Evolutionary conservation across 1,284 basidiomycete genomes (phyloP).

Genomic region (Apiotrichum mycotoxinovorans): DNA sequence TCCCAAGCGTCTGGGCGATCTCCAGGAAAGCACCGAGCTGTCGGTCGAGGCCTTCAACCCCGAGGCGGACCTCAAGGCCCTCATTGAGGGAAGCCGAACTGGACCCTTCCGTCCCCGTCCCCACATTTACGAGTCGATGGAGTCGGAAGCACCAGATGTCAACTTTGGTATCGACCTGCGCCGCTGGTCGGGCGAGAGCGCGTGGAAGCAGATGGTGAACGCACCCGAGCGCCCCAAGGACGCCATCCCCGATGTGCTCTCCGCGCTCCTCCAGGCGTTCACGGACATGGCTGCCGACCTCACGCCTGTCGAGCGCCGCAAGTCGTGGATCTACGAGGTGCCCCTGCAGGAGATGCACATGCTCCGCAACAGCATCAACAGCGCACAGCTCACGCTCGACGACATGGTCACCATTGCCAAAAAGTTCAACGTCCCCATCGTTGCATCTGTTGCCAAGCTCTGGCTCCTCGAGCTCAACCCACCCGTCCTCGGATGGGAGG

Average conservation of each 20-base stretch:
- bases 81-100: slow-evolving; percentile 84
- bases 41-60: slow-evolving; percentile 78
- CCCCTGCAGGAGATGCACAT: slow-evolving; percentile 76
- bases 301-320: slow-evolving; percentile 74
- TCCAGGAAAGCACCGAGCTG: slow-evolving; percentile 65
- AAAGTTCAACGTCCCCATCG: slow-evolving; percentile 77
- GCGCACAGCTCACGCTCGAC: slow-evolving; percentile 61
- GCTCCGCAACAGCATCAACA: slow-evolving; percentile 75
- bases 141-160: slow-evolving; percentile 73
- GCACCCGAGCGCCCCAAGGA: slow-evolving; percentile 54
- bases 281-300: slow-evolving; percentile 63
- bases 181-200: slow-evolving; percentile 72
- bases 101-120: slow-evolving; percentile 79
- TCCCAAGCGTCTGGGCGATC: slow-evolving; percentile 61
- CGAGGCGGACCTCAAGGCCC: slow-evolving; percentile 61
- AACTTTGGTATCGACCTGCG: slow-evolving; percentile 84
- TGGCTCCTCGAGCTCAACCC: slow-evolving; percentile 83
- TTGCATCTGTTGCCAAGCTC: slow-evolving; percentile 73
- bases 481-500: slow-evolving; percentile 69
- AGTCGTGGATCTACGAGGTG: slow-evolving; percentile 86
- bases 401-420: slow-evolving; percentile 63
- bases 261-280: slow-evolving; percentile 64
- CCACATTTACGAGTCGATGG: slow-evolving; percentile 76
- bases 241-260: slow-evolving; percentile 69
- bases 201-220: slow-evolving; percentile 47